Evolutionary conservation across 2,329 filamentous ascomycete species (phyloP).

Genomic region (Rhynchosporium graminicola): DNA sequence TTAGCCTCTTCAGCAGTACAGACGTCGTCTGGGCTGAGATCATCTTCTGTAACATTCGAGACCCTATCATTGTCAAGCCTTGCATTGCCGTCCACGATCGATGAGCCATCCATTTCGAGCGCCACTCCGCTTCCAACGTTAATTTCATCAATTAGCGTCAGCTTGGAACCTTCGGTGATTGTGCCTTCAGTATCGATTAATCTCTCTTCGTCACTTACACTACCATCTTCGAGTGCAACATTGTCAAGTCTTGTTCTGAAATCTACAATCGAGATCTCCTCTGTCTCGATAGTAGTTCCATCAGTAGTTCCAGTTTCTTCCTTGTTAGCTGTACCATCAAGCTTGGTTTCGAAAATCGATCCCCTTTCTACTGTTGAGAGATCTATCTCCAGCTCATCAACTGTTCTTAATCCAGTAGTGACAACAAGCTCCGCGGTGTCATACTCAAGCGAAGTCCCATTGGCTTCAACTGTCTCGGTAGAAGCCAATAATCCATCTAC

Average conservation of each 20-base stretch:
- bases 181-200: neutral
- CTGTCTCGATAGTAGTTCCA: too few species aligned
- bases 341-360: neutral
- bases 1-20: neutral
- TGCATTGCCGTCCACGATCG: neutral
- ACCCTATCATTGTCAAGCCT: neutral
- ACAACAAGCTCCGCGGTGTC: neutral
- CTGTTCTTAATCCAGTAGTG: neutral
- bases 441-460: neutral
- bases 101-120: neutral
- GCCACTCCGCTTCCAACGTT: neutral
- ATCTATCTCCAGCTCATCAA: neutral
- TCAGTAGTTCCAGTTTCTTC: neutral
- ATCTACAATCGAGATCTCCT: too few species aligned
- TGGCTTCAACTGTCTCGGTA: neutral
- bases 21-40: neutral
- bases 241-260: too few species aligned
- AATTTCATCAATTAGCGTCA: neutral
- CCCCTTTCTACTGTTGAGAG: neutral
- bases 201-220: neutral
- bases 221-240: too few species aligned
- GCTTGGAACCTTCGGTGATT: neutral
- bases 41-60: neutral
- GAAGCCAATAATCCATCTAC: neutral
- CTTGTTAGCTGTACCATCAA: neutral